These are phyloP conservation scores for Cinchona pubescens DNA, from an alignment of 257 asterid species.

Conservation along the genomic window DNA sequence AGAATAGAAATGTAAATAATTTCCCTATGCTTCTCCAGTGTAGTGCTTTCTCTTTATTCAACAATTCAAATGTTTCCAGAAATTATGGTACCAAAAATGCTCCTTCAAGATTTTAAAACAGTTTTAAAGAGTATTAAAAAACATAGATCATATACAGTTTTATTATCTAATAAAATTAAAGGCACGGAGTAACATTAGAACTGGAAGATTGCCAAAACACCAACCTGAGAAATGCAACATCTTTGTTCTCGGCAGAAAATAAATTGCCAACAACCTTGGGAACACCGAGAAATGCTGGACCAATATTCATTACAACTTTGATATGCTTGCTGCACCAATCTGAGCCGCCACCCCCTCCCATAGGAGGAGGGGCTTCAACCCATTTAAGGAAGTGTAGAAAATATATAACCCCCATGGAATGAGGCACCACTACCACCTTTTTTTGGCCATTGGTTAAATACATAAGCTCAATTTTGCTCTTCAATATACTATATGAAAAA, in stretches of 20 bases:
- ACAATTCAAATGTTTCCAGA: background rate
- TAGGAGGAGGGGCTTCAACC: constrained; percentile 76
- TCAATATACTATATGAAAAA: no score
- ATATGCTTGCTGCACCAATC: constrained; percentile 86
- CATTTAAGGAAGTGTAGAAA: constrained; percentile 88
- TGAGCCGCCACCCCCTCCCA: constrained; percentile 86
- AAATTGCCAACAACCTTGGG: constrained; percentile 65
- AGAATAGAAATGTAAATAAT: background rate
- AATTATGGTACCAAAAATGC: background rate
- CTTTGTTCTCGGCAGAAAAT: constrained; percentile 84
- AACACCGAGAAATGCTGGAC: constrained; percentile 86
- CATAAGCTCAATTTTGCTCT: constrained; percentile 92
- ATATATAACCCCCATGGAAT: constrained; percentile 87
- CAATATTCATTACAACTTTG: constrained; percentile 76
- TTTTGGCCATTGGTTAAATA: constrained; percentile 57
- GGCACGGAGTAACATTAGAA: background rate
- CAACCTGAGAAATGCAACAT: constrained; percentile 76
- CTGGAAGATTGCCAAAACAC: constrained; percentile 8
- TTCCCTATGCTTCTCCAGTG: background rate
- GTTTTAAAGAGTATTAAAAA: background rate
- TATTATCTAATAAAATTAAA: background rate
- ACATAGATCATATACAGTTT: background rate
- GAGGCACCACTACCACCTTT: constrained; percentile 94
- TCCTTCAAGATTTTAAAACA: background rate
- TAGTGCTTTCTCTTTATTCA: background rate